Base-by-base conservation (phyloP, 345 rosid species). In the Gossypium anomalum region DNA sequence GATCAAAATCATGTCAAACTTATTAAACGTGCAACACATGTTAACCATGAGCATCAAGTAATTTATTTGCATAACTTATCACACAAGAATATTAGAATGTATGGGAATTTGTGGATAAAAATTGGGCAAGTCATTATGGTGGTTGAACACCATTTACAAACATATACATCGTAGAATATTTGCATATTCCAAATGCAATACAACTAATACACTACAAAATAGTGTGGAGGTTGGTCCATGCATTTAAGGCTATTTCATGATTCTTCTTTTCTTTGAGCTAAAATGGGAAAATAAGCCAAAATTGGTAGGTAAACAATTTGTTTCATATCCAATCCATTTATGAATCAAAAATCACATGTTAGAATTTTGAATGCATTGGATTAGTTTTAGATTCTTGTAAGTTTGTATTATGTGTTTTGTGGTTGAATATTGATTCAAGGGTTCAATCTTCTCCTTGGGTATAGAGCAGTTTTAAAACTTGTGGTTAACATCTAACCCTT, bases 21-120 rank as follows among this genome's bases (percentile, higher is more conserved):
- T 66, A 45, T 12, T 59, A 20, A 43, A 45, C 55, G 53, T 44
- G n/a, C 13, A 13, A 22, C 20, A 22, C n/a, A 20, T 47, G 27
- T 2, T 43, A 65, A 43, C 69, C 13, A 67, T 67, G 17, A 22
- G 70, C 29, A 67, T 67, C 70, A 67, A 67, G 70, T 45, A 45
- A 20, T 45, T 34, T 45, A 11, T 45, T 66, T 44, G 27, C 16
- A 45, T 67, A 53, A 8, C 17, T 66, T 45, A 1, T 22, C 22
- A 41, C 16, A 3, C 38, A 60, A 60, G 64, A 60, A 60, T 27
- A 25, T 60, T 17, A 2, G n/a, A 3, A 58, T 58, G 23, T 20
- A 8, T 56, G 27, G 60, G 22, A 20, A 56, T 19, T 19, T 56
- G 4, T 56, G 16, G 63, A 59, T 4, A 22, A 56, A 56, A 19